Evolutionary conservation across 257 asterid genomes (phyloP), one percentile per base, ranked within the genome.

Genomic region (Verbascum thapsus): DNA sequence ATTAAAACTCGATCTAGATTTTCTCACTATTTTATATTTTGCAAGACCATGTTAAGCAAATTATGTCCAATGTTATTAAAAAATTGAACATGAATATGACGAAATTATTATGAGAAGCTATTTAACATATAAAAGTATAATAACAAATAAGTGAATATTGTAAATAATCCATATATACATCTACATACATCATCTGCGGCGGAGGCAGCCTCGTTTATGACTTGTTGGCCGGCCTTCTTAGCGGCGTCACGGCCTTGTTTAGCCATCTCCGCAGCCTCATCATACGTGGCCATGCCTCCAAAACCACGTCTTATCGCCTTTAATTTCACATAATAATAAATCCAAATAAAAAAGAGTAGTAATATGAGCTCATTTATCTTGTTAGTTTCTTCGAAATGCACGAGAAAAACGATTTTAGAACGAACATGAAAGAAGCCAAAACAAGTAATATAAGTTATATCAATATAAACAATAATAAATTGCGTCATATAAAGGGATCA

Each of bases 181-280:
- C 10, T 10, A 23, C 58, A 3, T 74, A 88, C 96, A 63, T 75
- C 76, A 39, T 78, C 78, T 2, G 75, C 78, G 6, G 76, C 56
- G 11, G 61, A 44, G 20, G 16, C 38, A 4, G 88, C 71, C 62
- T 79, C 78, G 35, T 75, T 57, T 56, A 77, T 78, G 30, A 68
- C 57, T 52, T 85, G 83, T 20, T 85, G 81, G 62, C 81, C 79
- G 11, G 81, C 85, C 48, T 81, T 76, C 67, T 69, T 70, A n/a
- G 74, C 82, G 30, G 78, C 84, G 10, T 70, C 58, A 22, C 60
- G 70, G 22, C 78, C 81, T 55, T 74, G 65, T 30, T 53, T 70
- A 3, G 88, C 83, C 19, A 83, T 83, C 10, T 81, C 76, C 2
- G 88, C 83, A 15, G 85, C 85, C 10, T 81, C 76, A 11, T 81